Evolutionary conservation across 495 filamentous ascomycete species (phyloP).

Genomic region (Sordaria brevicollis): DNA sequence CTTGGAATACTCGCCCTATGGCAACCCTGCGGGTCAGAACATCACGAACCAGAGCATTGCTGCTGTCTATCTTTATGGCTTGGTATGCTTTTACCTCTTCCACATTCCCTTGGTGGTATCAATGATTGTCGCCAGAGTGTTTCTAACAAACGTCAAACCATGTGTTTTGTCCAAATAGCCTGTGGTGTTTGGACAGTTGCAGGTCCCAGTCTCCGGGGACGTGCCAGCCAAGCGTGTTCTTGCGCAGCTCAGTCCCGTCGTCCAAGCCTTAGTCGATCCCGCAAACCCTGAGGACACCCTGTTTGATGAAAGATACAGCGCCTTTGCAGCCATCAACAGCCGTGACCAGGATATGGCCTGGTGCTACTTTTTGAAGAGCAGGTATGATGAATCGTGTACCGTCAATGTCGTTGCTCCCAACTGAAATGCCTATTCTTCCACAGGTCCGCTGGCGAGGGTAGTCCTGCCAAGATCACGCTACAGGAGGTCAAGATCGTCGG

Average conservation of each 20-base stretch:
- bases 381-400: too few relatives aligned
- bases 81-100: too few relatives aligned
- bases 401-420: too few relatives aligned
- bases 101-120: too few relatives aligned
- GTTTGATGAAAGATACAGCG: not conserved
- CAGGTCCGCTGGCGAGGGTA: too few relatives aligned
- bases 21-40: too few relatives aligned
- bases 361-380: not conserved
- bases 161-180: not conserved
- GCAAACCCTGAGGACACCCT: not conserved
- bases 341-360: not conserved
- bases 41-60: not conserved
- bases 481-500: not conserved
- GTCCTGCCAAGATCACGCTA: not conserved
- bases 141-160: too few relatives aligned
- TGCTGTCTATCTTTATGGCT: not conserved
- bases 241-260: not conserved
- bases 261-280: not conserved
- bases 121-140: too few relatives aligned
- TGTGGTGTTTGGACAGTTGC: not conserved
- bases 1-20: too few relatives aligned
- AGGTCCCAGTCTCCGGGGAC: not conserved
- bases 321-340: not conserved
- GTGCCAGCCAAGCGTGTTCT: not conserved
- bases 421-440: too few relatives aligned